Conservation (phyloP, 1,284 basidiomycete species). For the Vanrija sp. region DNA sequence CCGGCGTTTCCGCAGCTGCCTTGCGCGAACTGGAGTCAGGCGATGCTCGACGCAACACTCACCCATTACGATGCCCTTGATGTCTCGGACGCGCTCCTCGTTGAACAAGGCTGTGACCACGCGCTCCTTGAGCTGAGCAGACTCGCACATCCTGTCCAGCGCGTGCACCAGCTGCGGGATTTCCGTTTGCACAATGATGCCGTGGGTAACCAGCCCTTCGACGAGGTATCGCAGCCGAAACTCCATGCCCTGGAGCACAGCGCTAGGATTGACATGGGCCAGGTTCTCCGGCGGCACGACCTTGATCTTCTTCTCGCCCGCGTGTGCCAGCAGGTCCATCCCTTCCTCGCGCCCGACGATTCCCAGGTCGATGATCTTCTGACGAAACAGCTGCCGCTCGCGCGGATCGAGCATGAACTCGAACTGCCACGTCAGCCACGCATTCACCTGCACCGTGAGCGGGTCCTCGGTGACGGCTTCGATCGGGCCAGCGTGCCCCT, state of each 20-base stretch:
- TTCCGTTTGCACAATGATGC: slow-evolving; percentile 21
- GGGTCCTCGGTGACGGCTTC: slow-evolving; percentile 5
- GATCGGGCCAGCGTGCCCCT: slow-evolving; percentile 19
- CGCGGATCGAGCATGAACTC: slow-evolving; percentile 6
- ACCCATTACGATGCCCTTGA: background rate
- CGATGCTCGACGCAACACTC: background rate
- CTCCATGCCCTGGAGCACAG: background rate
- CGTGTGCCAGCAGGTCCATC: slow-evolving; percentile 2
- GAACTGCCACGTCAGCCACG: slow-evolving; percentile 21
- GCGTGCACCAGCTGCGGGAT: slow-evolving; percentile 9
- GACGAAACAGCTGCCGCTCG: background rate
- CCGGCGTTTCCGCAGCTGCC: slow-evolving; percentile 5
- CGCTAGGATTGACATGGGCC: background rate
- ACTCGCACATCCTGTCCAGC: slow-evolving; percentile 3
- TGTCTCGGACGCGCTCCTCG: slow-evolving; percentile 17
- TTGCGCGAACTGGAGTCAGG: slow-evolving; percentile 10
- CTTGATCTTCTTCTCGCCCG: background rate
- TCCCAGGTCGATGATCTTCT: slow-evolving; percentile 8
- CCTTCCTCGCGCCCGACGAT: slow-evolving; percentile 5
- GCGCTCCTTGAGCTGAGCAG: slow-evolving; percentile 9
- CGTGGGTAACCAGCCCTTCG: slow-evolving; percentile 26
- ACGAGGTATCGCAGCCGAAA: slow-evolving; percentile 25
- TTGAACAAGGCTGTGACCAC: slow-evolving; percentile 24
- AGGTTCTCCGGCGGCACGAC: slow-evolving; percentile 2
- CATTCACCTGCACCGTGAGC: slow-evolving; percentile 5